Evolutionary conservation across 2,329 filamentous ascomycete species (phyloP).

Genomic region (Cladosporium velox): DNA sequence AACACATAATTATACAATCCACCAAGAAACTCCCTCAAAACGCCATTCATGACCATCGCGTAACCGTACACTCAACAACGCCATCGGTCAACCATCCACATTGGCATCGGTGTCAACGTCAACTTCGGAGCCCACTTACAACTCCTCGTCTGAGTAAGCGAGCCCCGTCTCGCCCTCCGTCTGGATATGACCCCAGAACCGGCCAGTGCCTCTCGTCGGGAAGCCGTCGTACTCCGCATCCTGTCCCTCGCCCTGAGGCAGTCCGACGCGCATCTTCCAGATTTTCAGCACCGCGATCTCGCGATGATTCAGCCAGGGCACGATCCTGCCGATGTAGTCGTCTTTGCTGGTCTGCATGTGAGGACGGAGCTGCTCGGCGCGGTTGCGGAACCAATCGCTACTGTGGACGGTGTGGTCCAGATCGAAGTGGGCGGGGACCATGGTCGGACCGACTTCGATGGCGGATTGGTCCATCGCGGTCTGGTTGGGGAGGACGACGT

Average conservation of each 20-base stretch:
- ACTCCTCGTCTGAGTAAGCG: neutral
- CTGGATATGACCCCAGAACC: slow-evolving; percentile 35
- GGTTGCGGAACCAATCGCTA: slow-evolving; percentile 35
- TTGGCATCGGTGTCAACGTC: neutral
- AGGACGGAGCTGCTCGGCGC: slow-evolving; percentile 34
- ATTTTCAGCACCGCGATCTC: slow-evolving; percentile 34
- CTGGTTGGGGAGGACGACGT: slow-evolving; percentile 48
- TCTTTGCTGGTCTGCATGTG: slow-evolving; percentile 35
- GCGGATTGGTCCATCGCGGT: slow-evolving; percentile 36
- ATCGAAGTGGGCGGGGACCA: slow-evolving; percentile 5
- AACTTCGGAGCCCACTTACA: neutral
- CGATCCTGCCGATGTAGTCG: slow-evolving; percentile 21
- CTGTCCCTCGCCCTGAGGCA: slow-evolving; percentile 36
- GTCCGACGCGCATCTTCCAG: slow-evolving; percentile 39
- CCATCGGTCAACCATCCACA: neutral
- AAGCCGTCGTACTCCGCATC: slow-evolving; percentile 46
- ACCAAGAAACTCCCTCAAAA: neutral
- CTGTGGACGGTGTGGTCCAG: slow-evolving; percentile 21
- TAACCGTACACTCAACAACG: neutral
- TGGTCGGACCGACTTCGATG: slow-evolving; percentile 30
- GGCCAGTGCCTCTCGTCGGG: slow-evolving; percentile 44
- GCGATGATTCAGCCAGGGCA: slow-evolving; percentile 35
- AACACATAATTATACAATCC: neutral
- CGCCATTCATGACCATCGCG: neutral
- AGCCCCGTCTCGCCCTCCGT: neutral